phyloP scores from a whole-genome alignment of 1,284 basidiomycete species.

The Flammula alnicola region DNA sequence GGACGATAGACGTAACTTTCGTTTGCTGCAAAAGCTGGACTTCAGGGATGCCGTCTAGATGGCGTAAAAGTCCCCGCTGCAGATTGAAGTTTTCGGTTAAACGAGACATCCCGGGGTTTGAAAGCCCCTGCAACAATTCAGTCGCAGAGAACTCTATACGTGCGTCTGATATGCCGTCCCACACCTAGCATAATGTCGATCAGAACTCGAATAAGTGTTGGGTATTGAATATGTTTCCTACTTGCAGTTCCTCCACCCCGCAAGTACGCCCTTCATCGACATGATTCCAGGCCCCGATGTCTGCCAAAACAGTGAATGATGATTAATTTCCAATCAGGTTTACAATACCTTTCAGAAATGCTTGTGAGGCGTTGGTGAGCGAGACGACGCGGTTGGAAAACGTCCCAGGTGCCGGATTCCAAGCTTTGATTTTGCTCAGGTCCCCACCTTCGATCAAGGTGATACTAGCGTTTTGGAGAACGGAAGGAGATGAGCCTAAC shows the following conservation, averaged over 20 bases:
- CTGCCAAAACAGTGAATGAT: constrained; percentile 45
- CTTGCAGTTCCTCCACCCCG: constrained; percentile 86
- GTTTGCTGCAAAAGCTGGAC: constrained; percentile 68
- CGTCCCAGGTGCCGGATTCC: constrained; percentile 59
- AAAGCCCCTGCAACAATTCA: constrained; percentile 43
- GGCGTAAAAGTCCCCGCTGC: constrained; percentile 78
- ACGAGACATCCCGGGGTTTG: constrained; percentile 68
- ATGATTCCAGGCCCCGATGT: constrained; percentile 81
- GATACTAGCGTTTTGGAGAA: constrained; percentile 59
- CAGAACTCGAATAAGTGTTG: constrained; percentile 4
- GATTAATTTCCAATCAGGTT: neutral
- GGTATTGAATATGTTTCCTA: constrained; percentile 33
- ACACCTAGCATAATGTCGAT: constrained; percentile 66
- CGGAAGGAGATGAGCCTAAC: constrained; percentile 56
- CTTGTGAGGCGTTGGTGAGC: constrained; percentile 82
- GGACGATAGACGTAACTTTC: constrained; percentile 67
- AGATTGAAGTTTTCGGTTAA: constrained; percentile 92
- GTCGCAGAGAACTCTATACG: constrained; percentile 72
- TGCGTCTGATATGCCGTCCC: constrained; percentile 88
- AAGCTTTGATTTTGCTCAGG: constrained; percentile 68
- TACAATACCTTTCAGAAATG: constrained; percentile 73
- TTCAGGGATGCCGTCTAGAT: constrained; percentile 47
- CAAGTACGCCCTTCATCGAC: constrained; percentile 76
- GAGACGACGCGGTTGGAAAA: constrained; percentile 93
- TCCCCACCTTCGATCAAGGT: constrained; percentile 84